phyloP scores from a whole-genome alignment of 2,329 filamentous ascomycete species.

The Penicillium digitatum region DNA sequence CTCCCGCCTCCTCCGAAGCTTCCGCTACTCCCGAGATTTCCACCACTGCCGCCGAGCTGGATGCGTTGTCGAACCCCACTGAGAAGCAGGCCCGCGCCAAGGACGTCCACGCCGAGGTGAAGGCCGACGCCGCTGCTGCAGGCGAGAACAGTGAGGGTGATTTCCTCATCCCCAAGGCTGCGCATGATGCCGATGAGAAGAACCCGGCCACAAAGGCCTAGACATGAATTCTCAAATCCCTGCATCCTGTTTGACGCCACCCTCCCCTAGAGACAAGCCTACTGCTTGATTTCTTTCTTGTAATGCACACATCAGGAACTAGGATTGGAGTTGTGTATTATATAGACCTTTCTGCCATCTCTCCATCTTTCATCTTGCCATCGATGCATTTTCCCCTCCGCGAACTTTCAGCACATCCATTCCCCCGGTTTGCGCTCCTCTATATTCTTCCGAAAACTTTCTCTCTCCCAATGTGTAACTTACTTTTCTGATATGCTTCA shows the following conservation, averaged over 20 bases:
- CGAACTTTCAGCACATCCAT: constrained; percentile 23
- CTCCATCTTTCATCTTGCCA: constrained; percentile 10
- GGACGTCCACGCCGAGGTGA: constrained; percentile 23
- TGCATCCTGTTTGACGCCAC: constrained; percentile 9
- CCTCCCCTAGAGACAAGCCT: constrained; percentile 5
- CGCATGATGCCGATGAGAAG: constrained; percentile 42
- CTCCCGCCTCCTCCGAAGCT: constrained; percentile 30
- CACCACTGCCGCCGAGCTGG: constrained; percentile 23
- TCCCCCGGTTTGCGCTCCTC: constrained; percentile 22
- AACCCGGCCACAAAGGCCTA: constrained; percentile 18
- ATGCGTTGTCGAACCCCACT: constrained; percentile 23
- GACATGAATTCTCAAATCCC: constrained; percentile 15
- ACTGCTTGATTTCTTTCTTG: constrained; percentile 1
- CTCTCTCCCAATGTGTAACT: constrained; percentile 24
- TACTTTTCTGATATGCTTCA: constrained; percentile 28
- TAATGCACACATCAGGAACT: constrained; percentile 11
- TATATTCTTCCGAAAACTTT: constrained; percentile 12
- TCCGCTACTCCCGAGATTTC: constrained; percentile 23
- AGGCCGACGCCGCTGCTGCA: constrained; percentile 20
- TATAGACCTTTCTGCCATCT: constrained; percentile 20
- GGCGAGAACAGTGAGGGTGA: constrained; percentile 41
- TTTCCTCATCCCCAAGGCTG: constrained; percentile 48
- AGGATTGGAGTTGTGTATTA: constrained; percentile 25
- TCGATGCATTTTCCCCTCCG: constrained; percentile 14
- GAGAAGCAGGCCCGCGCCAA: constrained; percentile 27